Conservation (phyloP, 164 flowering plant species). For the Chimonanthus salicifolius region DNA sequence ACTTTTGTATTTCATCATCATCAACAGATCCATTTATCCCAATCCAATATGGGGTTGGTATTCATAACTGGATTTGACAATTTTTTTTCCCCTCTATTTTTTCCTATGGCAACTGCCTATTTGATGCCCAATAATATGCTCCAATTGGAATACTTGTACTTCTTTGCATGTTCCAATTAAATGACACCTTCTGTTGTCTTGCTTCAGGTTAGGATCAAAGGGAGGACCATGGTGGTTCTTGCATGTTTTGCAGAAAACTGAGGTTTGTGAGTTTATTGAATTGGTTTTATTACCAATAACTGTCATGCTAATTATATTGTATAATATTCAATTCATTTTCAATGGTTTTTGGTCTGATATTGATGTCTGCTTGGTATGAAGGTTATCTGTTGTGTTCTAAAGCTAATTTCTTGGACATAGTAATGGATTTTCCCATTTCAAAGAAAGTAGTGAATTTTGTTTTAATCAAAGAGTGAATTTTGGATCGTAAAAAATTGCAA, state of each 20-base stretch:
- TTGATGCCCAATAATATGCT: too few relatives aligned
- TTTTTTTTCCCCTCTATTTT: too few relatives aligned
- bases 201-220: slow-evolving; percentile 4
- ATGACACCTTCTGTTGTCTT: not conserved
- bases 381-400: not conserved
- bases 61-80: not conserved
- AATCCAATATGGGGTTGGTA: too few relatives aligned
- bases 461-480: too few relatives aligned
- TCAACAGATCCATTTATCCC: too few relatives aligned
- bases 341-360: not conserved
- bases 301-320: not conserved
- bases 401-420: not conserved
- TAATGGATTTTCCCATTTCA: not conserved
- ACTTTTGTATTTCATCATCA: too few relatives aligned
- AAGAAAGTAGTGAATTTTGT: not conserved
- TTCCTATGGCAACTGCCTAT: not conserved
- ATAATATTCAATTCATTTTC: not conserved
- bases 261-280: not conserved
- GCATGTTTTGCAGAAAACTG: not conserved
- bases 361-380: not conserved
- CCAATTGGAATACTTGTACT: too few relatives aligned
- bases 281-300: not conserved
- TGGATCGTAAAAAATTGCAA: too few relatives aligned
- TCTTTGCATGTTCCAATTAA: too few relatives aligned
- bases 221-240: slow-evolving; percentile 5